phyloP scores from a whole-genome alignment of 352 stramenopile species.

The Pelagophyceae sp. region DNA sequence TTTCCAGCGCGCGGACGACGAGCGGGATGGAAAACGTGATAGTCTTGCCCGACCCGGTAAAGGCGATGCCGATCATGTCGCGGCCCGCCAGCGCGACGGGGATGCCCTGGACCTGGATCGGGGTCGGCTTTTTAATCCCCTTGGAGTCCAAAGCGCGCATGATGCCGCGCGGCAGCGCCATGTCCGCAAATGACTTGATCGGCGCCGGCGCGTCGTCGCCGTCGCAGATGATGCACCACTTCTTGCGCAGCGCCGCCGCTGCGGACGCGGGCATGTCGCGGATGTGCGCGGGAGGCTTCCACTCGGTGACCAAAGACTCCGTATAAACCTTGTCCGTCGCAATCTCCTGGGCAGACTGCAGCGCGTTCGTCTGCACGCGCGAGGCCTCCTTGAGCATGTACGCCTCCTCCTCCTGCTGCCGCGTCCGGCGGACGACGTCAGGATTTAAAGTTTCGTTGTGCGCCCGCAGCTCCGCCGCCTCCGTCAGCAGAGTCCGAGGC shows the following conservation, averaged over 20 bases:
- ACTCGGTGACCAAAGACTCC: slow-evolving; percentile 76
- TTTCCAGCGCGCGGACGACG: slow-evolving; percentile 89
- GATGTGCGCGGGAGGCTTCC: slow-evolving; percentile 73
- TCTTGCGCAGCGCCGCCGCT: slow-evolving; percentile 80
- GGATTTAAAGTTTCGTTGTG: background rate
- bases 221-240: slow-evolving; percentile 96
- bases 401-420: slow-evolving; percentile 51
- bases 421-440: background rate
- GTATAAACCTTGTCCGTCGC: slow-evolving; percentile 80
- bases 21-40: slow-evolving; percentile 92
- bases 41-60: slow-evolving; percentile 97
- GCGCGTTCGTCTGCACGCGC: slow-evolving; percentile 87
- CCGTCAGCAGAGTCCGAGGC: background rate
- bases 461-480: background rate
- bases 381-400: slow-evolving; percentile 85
- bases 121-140: slow-evolving; percentile 89
- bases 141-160: slow-evolving; percentile 80
- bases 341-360: slow-evolving; percentile 80
- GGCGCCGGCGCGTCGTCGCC: slow-evolving; percentile 86
- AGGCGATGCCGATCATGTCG: slow-evolving; percentile 98
- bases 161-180: slow-evolving; percentile 88
- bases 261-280: slow-evolving; percentile 66
- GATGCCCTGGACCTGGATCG: slow-evolving; percentile 97
- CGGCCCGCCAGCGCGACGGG: slow-evolving; percentile 87
- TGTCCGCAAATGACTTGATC: slow-evolving; percentile 92